A percentile compares a stretch with the other conserved stretches of the same genome.
Conservation (phyloP, 2,329 filamentous ascomycete species). For the Fusarium aywerte region DNA sequence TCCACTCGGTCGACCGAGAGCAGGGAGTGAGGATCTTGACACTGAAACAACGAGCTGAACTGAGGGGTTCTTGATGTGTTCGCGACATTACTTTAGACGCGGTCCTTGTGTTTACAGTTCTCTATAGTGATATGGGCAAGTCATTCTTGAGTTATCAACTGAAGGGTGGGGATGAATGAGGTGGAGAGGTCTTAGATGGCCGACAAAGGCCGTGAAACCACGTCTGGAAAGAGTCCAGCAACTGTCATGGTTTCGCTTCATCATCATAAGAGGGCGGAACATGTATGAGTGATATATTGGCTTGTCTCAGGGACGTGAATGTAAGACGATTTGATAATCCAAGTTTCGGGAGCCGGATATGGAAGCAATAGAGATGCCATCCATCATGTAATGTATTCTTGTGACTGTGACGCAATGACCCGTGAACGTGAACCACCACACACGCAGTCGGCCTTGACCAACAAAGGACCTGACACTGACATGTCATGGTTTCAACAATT, state of each 20-base stretch:
- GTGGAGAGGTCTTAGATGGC: constrained; percentile 1
- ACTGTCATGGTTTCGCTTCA: not conserved
- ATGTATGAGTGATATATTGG: constrained; percentile 5
- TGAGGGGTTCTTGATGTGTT: constrained; percentile 12
- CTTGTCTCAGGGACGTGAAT: not conserved
- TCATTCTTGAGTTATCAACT: not conserved
- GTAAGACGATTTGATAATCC: constrained; percentile 20
- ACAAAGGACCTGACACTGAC: not conserved
- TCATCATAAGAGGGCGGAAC: not conserved
- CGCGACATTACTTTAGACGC: constrained; percentile 2
- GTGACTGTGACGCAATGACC: constrained; percentile 17
- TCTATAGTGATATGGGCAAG: constrained; percentile 2
- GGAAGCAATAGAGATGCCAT: not conserved
- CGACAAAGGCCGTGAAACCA: not conserved
- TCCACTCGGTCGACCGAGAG: constrained; percentile 10
- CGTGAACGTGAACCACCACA: not conserved
- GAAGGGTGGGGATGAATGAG: constrained; percentile 7
- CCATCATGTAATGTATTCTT: too few species aligned
- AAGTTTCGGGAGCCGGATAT: constrained; percentile 6
- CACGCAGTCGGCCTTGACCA: not conserved
- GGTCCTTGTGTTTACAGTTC: constrained; percentile 26
- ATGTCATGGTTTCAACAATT: not conserved
- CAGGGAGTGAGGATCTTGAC: constrained; percentile 28
- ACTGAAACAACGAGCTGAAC: constrained; percentile 28
- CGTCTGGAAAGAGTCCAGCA: constrained; percentile 13